Evolutionary conservation across 2,329 filamentous ascomycete species (phyloP).

Genomic region (Pestalotiopsis sp.): DNA sequence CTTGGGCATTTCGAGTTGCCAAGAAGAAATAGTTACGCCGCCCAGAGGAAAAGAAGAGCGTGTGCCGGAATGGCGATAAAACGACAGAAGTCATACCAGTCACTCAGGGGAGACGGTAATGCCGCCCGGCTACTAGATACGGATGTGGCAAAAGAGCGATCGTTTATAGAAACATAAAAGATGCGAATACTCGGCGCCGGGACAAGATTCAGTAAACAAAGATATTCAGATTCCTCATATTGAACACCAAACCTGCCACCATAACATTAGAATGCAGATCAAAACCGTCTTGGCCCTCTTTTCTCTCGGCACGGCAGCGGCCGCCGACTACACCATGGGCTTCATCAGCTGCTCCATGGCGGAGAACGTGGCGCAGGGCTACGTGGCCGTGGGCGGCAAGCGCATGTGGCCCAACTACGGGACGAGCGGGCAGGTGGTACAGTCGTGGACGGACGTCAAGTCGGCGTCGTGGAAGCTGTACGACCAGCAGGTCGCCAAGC

Average conservation of each 20-base stretch:
- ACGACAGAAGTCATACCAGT: too few species aligned
- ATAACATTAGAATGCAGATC: neutral
- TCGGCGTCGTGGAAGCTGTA: conserved; percentile 25
- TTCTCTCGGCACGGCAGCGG: neutral
- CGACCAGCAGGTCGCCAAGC: conserved; percentile 23
- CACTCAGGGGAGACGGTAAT: too few species aligned
- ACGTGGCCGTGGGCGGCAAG: conserved; percentile 23
- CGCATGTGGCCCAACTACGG: conserved; percentile 31
- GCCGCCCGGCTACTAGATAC: neutral
- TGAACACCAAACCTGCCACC: neutral
- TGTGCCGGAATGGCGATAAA: too few species aligned
- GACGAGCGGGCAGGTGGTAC: conserved; percentile 26
- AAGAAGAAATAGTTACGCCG: too few species aligned
- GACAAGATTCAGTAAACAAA: too few species aligned
- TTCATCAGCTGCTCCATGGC: conserved; percentile 32
- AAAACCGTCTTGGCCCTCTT: neutral
- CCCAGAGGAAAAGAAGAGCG: too few species aligned
- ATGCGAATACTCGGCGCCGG: too few species aligned
- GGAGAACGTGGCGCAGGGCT: conserved; percentile 30
- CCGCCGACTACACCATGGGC: conserved; percentile 23
- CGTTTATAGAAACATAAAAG: too few species aligned
- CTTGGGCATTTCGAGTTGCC: neutral
- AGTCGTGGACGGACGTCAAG: conserved; percentile 28
- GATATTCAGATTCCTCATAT: neutral
- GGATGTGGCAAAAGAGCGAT: neutral